Evolutionary conservation across 805 yeast genomes (phyloP).

Genomic region (Kuraishia piskuri): DNA sequence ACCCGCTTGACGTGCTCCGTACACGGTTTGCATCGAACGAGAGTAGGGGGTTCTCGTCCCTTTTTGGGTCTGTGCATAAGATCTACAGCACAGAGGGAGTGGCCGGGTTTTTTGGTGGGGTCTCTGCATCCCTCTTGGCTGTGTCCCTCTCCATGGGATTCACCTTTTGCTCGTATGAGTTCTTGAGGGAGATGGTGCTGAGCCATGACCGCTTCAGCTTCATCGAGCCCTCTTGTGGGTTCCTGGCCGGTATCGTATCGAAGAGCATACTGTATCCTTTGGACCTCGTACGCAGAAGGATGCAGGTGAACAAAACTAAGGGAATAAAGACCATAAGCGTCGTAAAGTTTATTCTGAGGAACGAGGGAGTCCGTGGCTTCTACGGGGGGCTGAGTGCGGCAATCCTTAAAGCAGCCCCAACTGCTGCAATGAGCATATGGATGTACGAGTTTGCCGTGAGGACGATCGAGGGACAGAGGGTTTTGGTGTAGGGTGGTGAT

Average conservation of each 20-base stretch:
- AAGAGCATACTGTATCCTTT: slow-evolving; percentile 77
- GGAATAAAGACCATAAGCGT: background rate
- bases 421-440: slow-evolving; percentile 33
- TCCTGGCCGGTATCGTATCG: slow-evolving; percentile 67
- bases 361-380: slow-evolving; percentile 59
- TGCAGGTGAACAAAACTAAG: slow-evolving; percentile 44
- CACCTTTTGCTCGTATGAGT: slow-evolving; percentile 64
- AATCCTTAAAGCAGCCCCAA: slow-evolving; percentile 72
- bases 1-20: slow-evolving; percentile 86
- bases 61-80: slow-evolving; percentile 22
- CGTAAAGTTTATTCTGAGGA: background rate
- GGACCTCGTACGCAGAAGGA: slow-evolving; percentile 71
- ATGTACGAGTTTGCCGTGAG: slow-evolving; percentile 21
- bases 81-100: slow-evolving; percentile 28
- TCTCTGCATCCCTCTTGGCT: slow-evolving; percentile 44
- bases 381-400: slow-evolving; percentile 73
- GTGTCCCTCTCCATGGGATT: slow-evolving; percentile 67
- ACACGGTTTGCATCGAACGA: slow-evolving; percentile 75
- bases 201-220: slow-evolving; percentile 24
- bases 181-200: slow-evolving; percentile 28
- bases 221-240: slow-evolving; percentile 54
- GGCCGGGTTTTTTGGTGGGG: slow-evolving; percentile 41
- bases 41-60: slow-evolving; percentile 22
- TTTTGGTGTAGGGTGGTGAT: background rate
- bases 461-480: slow-evolving; percentile 3